Evolutionary conservation across 345 rosid species (phyloP).

Genomic region (Reutealis trisperma): DNA sequence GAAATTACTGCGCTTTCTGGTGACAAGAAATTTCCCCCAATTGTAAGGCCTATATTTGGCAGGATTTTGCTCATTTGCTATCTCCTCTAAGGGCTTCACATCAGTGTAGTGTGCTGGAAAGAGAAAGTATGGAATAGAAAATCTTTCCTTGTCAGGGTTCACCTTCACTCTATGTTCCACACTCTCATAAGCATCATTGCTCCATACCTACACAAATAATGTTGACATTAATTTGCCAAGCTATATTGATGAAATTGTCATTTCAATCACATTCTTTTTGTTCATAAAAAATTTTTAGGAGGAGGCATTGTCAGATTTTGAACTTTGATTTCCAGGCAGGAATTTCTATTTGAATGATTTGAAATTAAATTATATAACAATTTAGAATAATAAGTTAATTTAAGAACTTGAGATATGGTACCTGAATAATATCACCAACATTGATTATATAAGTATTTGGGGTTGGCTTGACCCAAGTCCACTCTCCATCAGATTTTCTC

Average conservation of each 20-base stretch:
- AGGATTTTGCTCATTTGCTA: slow-evolving; percentile 31
- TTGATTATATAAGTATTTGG: slow-evolving; percentile 65
- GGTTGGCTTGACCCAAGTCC: slow-evolving; percentile 59
- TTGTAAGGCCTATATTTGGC: slow-evolving; percentile 36
- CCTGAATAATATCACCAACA: slow-evolving; percentile 66
- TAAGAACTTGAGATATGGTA: slow-evolving; percentile 8
- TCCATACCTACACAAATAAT: slow-evolving; percentile 43
- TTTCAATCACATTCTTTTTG: no score
- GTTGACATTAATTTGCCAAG: background rate
- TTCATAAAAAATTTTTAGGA: no score
- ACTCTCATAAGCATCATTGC: slow-evolving; percentile 49
- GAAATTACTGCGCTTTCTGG: slow-evolving; percentile 42
- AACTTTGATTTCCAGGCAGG: no score
- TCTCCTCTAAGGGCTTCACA: slow-evolving; percentile 48
- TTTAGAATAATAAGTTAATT: no score
- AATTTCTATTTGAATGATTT: background rate
- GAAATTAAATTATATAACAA: no score
- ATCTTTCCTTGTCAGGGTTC: slow-evolving; percentile 47
- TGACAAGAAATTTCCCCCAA: slow-evolving; percentile 45
- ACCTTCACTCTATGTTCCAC: slow-evolving; percentile 53
- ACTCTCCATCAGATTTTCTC: slow-evolving; percentile 66
- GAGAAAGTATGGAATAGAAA: slow-evolving; percentile 48
- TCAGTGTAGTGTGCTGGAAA: slow-evolving; percentile 34
- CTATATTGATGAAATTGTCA: no score
- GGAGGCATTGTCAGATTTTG: no score